phyloP scores from a whole-genome alignment of 768 basidiomycete species.

The Postia placenta region DNA sequence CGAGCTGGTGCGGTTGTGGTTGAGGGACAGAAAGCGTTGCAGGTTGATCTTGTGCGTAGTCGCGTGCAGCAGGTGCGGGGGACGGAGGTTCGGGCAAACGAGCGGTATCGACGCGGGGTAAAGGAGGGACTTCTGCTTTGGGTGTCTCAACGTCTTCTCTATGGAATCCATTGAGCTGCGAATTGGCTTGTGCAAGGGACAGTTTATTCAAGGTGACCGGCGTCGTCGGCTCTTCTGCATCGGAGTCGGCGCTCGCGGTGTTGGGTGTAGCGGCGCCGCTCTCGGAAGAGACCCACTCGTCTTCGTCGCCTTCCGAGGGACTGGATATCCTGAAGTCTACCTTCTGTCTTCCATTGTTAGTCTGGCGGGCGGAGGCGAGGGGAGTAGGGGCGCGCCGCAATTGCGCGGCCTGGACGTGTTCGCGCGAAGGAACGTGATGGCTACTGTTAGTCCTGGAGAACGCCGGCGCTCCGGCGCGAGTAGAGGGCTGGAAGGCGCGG shows the following conservation, averaged over 20 bases:
- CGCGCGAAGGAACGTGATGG: constrained; percentile 20
- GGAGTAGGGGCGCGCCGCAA: constrained; percentile 17
- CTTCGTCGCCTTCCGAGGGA: constrained; percentile 40
- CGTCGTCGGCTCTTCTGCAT: constrained; percentile 27
- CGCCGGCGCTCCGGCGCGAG: constrained; percentile 18
- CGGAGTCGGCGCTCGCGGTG: constrained; percentile 31
- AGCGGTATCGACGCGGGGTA: constrained; percentile 20
- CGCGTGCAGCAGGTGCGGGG: constrained; percentile 10
- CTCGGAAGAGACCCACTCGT: constrained; percentile 72
- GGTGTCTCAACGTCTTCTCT: constrained; percentile 23
- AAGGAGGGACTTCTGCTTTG: constrained; percentile 18
- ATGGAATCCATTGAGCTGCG: constrained; percentile 13
- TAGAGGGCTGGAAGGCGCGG: constrained; percentile 12
- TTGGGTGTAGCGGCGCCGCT: constrained; percentile 69
- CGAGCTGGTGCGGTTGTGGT: constrained; percentile 5
- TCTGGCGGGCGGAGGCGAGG: constrained; percentile 4
- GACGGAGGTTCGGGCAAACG: constrained; percentile 7
- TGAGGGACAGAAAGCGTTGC: neutral
- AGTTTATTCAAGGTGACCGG: constrained; percentile 19
- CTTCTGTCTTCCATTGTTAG: constrained; percentile 29
- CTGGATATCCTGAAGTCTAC: constrained; percentile 55
- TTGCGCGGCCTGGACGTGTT: constrained; percentile 17
- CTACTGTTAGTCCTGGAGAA: constrained; percentile 20
- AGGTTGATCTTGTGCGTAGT: constrained; percentile 8
- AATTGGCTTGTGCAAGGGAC: constrained; percentile 3